A percentile compares a stretch with the other conserved stretches of the same genome.
phyloP scores from a whole-genome alignment of 495 filamentous ascomycete genomes.

The Friedmanniomyces endolithicus region DNA sequence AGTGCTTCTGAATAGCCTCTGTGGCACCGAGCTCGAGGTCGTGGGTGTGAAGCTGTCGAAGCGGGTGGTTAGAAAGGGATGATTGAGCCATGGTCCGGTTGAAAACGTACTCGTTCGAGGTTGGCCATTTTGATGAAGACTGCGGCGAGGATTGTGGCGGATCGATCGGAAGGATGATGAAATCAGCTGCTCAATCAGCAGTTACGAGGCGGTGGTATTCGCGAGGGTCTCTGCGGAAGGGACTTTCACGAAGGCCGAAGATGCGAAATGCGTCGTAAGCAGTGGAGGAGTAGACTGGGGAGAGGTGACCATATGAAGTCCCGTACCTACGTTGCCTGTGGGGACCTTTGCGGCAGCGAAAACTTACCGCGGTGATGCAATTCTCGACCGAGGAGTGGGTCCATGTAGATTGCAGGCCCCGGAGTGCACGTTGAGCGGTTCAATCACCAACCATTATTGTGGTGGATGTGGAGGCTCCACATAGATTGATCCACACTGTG shows the following conservation, averaged over 20 bases:
- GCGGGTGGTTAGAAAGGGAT: neutral
- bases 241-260: too few species aligned
- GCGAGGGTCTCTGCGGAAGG: neutral
- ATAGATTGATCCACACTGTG: neutral
- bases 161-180: neutral
- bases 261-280: too few species aligned
- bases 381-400: neutral
- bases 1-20: constrained; percentile 37
- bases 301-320: too few species aligned
- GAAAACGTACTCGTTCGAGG: constrained; percentile 15
- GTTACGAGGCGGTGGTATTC: neutral
- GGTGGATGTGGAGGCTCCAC: neutral
- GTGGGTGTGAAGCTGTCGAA: constrained; percentile 21
- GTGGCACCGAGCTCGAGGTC: constrained; percentile 39
- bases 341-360: neutral
- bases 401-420: neutral
- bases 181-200: neutral
- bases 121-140: constrained; percentile 16
- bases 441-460: neutral
- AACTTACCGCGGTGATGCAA: neutral
- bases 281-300: too few species aligned
- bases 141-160: neutral
- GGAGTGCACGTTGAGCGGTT: neutral
- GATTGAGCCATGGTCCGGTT: neutral
- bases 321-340: too few species aligned